phyloP scores from a whole-genome alignment of 164 flowering plant species.

The Macadamia tetraphylla region DNA sequence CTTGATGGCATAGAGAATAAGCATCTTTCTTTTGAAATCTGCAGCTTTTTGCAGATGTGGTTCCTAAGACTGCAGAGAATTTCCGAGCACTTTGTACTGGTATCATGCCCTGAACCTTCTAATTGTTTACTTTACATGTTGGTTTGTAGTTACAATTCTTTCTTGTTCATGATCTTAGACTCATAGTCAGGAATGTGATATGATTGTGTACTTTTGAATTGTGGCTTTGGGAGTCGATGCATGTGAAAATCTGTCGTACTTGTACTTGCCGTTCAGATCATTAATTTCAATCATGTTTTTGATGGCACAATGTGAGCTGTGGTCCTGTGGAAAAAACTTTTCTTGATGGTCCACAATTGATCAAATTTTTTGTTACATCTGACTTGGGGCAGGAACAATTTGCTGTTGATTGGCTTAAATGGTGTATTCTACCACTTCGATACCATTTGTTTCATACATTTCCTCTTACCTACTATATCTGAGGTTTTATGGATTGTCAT shows the following conservation, averaged over 20 bases:
- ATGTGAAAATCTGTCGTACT: background rate
- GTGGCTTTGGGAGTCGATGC: background rate
- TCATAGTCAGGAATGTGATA: background rate
- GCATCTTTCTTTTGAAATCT: constrained; percentile 18
- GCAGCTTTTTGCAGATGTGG: constrained; percentile 83
- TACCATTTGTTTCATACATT: too few species aligned
- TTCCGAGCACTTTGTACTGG: constrained; percentile 91
- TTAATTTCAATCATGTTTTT: too few species aligned
- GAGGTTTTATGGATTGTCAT: background rate
- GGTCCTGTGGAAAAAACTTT: too few species aligned
- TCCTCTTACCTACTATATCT: too few species aligned
- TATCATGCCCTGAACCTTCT: constrained; percentile 12
- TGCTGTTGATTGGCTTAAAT: too few species aligned
- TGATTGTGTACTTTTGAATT: too few species aligned
- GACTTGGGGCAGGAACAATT: too few species aligned
- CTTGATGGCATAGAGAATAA: background rate
- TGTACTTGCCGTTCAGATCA: background rate
- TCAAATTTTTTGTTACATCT: too few species aligned
- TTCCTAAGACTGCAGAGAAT: constrained; percentile 88
- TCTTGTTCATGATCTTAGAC: background rate
- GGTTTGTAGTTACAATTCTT: background rate
- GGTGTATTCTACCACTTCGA: too few species aligned
- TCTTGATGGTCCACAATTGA: too few species aligned
- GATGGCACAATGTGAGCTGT: too few species aligned
- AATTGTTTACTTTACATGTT: background rate